Percentiles rank a stretch among this genome's conserved stretches.
These are phyloP conservation scores for Kluyveromyces starmeri DNA, from an alignment of 805 yeast genomes.

Conservation along the genomic window DNA sequence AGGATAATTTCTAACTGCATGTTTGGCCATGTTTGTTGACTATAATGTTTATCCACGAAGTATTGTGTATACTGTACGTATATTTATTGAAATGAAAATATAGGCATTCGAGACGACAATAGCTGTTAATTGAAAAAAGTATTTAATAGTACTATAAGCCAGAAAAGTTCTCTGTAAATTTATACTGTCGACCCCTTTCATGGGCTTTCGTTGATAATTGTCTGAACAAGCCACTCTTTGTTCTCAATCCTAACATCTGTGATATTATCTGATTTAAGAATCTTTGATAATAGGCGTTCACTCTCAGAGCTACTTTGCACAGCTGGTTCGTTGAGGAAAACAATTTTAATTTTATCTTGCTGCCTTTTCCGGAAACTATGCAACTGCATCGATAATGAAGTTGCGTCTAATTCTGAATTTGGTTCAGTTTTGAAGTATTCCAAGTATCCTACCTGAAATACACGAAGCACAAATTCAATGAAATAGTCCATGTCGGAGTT, in stretches of 20 bases:
- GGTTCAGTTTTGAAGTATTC: not conserved
- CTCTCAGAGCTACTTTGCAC: not conserved
- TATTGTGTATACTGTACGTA: too few relatives aligned
- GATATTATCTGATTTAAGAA: not conserved
- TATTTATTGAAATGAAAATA: too few relatives aligned
- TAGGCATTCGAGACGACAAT: too few relatives aligned
- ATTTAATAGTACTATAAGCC: too few relatives aligned
- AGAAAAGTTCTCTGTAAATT: too few relatives aligned
- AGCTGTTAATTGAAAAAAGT: too few relatives aligned
- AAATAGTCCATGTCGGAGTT: conserved; percentile 21
- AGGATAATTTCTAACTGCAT: too few relatives aligned
- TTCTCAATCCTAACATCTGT: conserved; percentile 14
- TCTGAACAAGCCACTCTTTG: conserved; percentile 29
- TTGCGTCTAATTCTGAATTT: not conserved
- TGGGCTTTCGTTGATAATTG: conserved; percentile 21
- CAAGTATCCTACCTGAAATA: conserved; percentile 13
- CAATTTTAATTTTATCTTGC: conserved; percentile 7
- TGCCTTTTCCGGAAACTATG: not conserved
- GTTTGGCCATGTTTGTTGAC: too few relatives aligned
- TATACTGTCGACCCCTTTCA: too few relatives aligned
- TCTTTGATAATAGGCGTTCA: not conserved
- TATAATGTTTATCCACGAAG: too few relatives aligned
- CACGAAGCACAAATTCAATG: conserved; percentile 19
- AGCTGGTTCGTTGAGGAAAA: conserved; percentile 16
- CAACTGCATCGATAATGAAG: not conserved